A percentile compares a stretch with the other conserved stretches of the same genome.
Evolutionary conservation across 768 basidiomycete species (phyloP).

Genomic region (Pleurotus platypus): DNA sequence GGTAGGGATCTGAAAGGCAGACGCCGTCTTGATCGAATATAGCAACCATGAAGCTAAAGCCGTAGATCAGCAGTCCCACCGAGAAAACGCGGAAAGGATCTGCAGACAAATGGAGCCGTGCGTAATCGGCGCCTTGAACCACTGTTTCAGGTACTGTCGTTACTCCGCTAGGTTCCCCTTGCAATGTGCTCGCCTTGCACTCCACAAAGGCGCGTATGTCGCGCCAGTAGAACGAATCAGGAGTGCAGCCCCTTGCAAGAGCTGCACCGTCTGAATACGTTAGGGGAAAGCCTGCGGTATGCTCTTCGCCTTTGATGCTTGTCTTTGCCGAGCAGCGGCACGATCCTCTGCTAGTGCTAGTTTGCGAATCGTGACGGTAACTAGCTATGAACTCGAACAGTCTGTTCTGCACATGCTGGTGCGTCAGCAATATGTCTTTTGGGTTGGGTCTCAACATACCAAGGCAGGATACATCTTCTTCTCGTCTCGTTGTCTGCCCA

Average conservation of each 20-base stretch:
- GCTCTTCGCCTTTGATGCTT: neutral
- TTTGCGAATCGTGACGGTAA: slow-evolving; percentile 8
- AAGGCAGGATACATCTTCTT: too few species aligned
- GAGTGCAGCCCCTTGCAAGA: too few species aligned
- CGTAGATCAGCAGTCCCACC: slow-evolving; percentile 24
- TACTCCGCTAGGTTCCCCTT: neutral
- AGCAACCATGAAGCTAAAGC: slow-evolving; percentile 22
- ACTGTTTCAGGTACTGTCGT: slow-evolving; percentile 11
- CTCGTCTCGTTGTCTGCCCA: too few species aligned
- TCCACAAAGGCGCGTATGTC: too few species aligned
- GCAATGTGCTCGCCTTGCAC: too few species aligned
- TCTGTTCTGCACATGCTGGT: neutral
- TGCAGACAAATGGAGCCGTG: slow-evolving; percentile 21
- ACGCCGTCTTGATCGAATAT: slow-evolving; percentile 28
- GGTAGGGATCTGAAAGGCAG: slow-evolving; percentile 17
- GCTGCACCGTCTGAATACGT: too few species aligned
- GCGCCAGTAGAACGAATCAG: too few species aligned
- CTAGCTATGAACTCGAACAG: slow-evolving; percentile 9
- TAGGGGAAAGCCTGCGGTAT: too few species aligned
- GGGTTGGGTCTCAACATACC: too few species aligned
- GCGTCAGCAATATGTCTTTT: too few species aligned
- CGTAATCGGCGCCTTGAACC: slow-evolving; percentile 20
- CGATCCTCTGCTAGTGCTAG: neutral
- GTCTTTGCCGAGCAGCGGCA: neutral
- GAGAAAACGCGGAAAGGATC: slow-evolving; percentile 26